Evolutionary conservation across 2,329 filamentous ascomycete species (phyloP), one percentile per base, ranked within the genome.

Genomic region (Knoxdaviesia capensis): DNA sequence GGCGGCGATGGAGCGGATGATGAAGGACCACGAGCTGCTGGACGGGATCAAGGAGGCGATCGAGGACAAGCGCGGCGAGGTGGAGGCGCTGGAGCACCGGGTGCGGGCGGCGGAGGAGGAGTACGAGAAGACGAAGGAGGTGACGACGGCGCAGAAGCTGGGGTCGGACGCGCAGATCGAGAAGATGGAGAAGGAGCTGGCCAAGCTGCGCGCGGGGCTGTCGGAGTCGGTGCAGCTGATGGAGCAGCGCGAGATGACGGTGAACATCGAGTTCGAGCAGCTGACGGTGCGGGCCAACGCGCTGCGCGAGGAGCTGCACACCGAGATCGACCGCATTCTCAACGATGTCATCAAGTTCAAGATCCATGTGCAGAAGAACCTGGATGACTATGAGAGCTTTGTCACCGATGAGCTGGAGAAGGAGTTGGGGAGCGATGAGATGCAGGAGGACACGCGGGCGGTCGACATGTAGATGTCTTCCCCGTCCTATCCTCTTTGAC

Each of bases 311-410:
- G 87, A 96, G 57, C 68, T 98, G n/a, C 90, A 98, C 58, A 94
- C 86, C 0, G 87, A 94, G 57, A 84, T 94, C 52, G 90, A 94
- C 62, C 80, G 78, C 52, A 93, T 96, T 74, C 65, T 98, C 46
- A 93, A 94, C 61, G 87, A 96, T 55, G 81, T 94, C 47, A 93
- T 96, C 64, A 87, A 92, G 54, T 96, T 98, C 73, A 98, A 98
- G 64, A 83, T 98, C 48, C 87, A 96, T 54, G 69, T 98, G 41
- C 90, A 98, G 59, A 87, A 86, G 62, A 80, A 77, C 45, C 65
- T 98, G 42, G 88, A 94, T 56, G 84, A 90, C 53, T 96, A 94
- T 57, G 90, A 98, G 61, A 77, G 78, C 43, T 94, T 94, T 55
- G 85, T 94, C 6, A 79, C 83, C 2, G 83, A 93, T 49, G 88